Evolutionary conservation across 169 alveolate genomes (phyloP), one percentile per base, ranked within the genome.

Genomic region (Toxoplasma gondii): DNA sequence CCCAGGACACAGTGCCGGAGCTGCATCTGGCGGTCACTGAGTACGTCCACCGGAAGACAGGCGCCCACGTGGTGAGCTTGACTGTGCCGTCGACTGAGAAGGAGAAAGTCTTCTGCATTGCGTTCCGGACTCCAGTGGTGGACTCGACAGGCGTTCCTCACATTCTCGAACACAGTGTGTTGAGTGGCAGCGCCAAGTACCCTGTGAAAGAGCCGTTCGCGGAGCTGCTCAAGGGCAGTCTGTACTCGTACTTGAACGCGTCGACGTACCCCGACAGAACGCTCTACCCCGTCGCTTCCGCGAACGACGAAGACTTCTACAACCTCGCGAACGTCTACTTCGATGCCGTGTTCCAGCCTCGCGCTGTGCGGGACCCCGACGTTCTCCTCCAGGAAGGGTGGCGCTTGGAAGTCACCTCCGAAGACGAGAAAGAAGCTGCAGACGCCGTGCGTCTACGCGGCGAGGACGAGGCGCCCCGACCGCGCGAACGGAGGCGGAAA

Each of bases 361-460:
- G 94, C 0, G 97, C 96, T 5, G 43, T 93, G 27, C 49, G 69
- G 45, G 96, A 96, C 84, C 98, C 98, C 10, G 70, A 84, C 90
- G 96, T 97, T n/a, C 88, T 98, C 78, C 94, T 94, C 53, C 98
- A 97, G 80, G 99, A 98, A 92, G 98, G 98, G 0, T 98, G 99
- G 98, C 97, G 97, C 54, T 67, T 91, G 43, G 96, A 95, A 39
- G 45, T 38, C 67, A 53, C 58, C 5, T 54, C 38, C 9, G 86
- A 69, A 12, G 45, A 78, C 53, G 86, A 9, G 70, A 22, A 19
- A 22, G 54, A 83, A 41, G 87, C 49, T 34, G 90, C 70, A 0
- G 53, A 41, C 36, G 43, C 27, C 93, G 27, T 43, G 31, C 70
- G 38, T 0, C 94, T 91, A 54, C 88, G 67, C 39, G 69, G 87